Evolutionary conservation across 495 filamentous ascomycete species (phyloP).

Genomic region (Aspergillus nidulans): DNA sequence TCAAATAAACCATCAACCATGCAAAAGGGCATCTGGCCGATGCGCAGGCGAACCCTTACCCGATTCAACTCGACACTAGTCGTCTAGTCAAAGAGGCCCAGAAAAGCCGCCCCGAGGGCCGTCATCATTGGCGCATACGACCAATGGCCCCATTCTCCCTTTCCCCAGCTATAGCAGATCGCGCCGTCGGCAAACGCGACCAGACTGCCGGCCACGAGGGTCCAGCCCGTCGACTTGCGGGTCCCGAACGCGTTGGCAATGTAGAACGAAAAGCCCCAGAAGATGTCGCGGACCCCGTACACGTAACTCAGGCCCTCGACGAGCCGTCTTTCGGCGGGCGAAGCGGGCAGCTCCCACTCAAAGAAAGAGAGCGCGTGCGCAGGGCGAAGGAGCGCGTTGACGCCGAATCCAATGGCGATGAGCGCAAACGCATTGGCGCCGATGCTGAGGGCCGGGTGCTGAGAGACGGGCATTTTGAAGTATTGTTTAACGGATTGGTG

Average conservation of each 20-base stretch:
- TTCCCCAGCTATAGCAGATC: slow-evolving; percentile 36
- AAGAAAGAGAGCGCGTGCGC: slow-evolving; percentile 44
- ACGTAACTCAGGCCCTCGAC: slow-evolving; percentile 41
- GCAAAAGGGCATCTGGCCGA: too few relatives aligned
- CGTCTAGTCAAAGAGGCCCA: slow-evolving; percentile 20
- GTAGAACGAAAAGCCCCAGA: slow-evolving; percentile 48
- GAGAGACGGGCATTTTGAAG: neutral
- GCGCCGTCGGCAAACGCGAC: slow-evolving; percentile 46
- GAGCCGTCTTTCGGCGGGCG: slow-evolving; percentile 25
- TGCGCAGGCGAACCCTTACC: too few relatives aligned
- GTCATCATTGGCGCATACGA: slow-evolving; percentile 45
- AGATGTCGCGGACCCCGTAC: slow-evolving; percentile 51
- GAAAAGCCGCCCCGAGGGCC: slow-evolving; percentile 29
- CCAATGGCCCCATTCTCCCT: slow-evolving; percentile 53
- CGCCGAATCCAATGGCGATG: slow-evolving; percentile 44
- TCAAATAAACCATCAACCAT: too few relatives aligned
- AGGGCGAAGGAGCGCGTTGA: slow-evolving; percentile 45
- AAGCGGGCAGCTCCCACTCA: slow-evolving; percentile 32
- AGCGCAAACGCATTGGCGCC: slow-evolving; percentile 30
- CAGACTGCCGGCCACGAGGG: slow-evolving; percentile 36
- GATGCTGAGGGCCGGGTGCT: neutral
- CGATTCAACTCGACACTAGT: neutral
- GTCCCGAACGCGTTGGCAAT: slow-evolving; percentile 34
- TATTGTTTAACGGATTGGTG: too few relatives aligned
- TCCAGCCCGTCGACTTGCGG: slow-evolving; percentile 40